These are phyloP conservation scores for Aspergillus incahuasiensis DNA, from an alignment of 495 filamentous ascomycete genomes.

Conservation along the genomic window DNA sequence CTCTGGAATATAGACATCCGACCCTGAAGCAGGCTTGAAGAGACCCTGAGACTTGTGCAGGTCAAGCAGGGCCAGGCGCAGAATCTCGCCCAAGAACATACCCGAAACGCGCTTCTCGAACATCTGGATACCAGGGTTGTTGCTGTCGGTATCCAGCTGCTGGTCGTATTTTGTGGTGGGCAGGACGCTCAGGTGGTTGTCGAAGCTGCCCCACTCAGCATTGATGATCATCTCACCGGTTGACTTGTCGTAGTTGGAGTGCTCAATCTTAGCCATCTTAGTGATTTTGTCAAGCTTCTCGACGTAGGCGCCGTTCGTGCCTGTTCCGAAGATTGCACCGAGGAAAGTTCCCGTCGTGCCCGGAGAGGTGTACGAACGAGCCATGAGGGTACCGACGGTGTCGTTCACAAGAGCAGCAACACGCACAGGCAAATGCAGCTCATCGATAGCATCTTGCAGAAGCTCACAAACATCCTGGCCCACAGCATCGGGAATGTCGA, in stretches of 20 bases:
- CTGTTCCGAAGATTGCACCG: slow-evolving; percentile 88
- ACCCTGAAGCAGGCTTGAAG: slow-evolving; percentile 67
- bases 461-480: slow-evolving; percentile 92
- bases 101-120: slow-evolving; percentile 97
- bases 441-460: slow-evolving; percentile 87
- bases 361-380: slow-evolving; percentile 87
- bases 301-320: slow-evolving; percentile 92
- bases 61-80: slow-evolving; percentile 68
- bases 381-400: slow-evolving; percentile 96
- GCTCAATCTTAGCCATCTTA: slow-evolving; percentile 42
- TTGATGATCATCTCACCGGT: slow-evolving; percentile 97
- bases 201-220: slow-evolving; percentile 97
- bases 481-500: slow-evolving; percentile 86
- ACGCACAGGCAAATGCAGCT: slow-evolving; percentile 77
- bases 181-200: slow-evolving; percentile 83
- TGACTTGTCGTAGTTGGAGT: slow-evolving; percentile 65
- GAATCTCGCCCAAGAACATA: slow-evolving; percentile 97
- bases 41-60: slow-evolving; percentile 57
- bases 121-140: slow-evolving; percentile 96
- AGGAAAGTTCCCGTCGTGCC: slow-evolving; percentile 82
- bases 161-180: slow-evolving; percentile 82
- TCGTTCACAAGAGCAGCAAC: slow-evolving; percentile 96
- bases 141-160: slow-evolving; percentile 69
- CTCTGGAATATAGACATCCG: slow-evolving; percentile 60
- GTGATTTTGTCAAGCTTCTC: slow-evolving; percentile 47